Conservation (phyloP, 148 eudicot genomes). For the Chenopodium suecicum region DNA sequence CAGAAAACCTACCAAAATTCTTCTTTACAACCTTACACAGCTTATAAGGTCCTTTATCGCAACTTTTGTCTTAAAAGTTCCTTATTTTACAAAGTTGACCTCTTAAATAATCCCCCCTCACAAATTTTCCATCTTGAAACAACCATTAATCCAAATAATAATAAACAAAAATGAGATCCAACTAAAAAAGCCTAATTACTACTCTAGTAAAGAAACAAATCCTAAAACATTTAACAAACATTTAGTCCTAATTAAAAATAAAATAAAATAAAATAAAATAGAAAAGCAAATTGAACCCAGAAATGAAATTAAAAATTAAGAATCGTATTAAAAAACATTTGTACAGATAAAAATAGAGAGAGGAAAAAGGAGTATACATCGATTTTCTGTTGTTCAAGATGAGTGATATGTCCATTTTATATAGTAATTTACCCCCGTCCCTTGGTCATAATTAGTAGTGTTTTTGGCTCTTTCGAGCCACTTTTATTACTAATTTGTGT, state of each 20-base stretch:
- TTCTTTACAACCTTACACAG: too few relatives aligned
- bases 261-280: background rate
- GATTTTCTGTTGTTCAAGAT: constrained; percentile 55
- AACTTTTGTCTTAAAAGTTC: too few relatives aligned
- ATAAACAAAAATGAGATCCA: constrained; percentile 6
- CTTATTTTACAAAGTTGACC: too few relatives aligned
- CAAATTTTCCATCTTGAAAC: background rate
- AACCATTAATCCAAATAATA: background rate
- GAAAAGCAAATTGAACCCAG: background rate
- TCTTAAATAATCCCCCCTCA: too few relatives aligned
- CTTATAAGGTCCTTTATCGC: too few relatives aligned
- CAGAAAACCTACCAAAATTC: too few relatives aligned
- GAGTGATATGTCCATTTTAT: background rate
- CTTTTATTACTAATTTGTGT: too few relatives aligned
- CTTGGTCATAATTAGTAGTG: too few relatives aligned
- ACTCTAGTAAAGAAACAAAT: background rate
- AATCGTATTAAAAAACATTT: background rate
- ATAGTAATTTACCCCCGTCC: too few relatives aligned
- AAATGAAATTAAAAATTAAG: background rate
- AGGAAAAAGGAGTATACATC: constrained; percentile 33
- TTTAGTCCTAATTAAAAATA: background rate
- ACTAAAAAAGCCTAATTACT: background rate
- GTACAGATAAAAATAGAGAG: background rate
- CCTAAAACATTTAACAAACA: background rate
- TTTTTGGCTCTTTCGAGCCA: too few relatives aligned